phyloP scores from a whole-genome alignment of 202 grass and related monocot genomes.

The Schoenoplectus triqueter region DNA sequence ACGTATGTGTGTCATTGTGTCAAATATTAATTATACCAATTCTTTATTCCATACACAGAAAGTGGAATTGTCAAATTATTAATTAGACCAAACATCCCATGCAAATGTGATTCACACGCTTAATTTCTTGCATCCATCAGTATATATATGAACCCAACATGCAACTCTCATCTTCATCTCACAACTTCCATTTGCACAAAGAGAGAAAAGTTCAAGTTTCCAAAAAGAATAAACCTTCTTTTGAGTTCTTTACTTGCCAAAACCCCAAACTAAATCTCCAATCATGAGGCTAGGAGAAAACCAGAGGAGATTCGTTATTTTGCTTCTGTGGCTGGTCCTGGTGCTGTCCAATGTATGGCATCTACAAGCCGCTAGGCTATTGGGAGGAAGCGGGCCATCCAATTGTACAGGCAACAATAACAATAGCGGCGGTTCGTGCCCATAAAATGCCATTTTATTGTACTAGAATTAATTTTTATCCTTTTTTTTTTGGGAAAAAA shows the following conservation, averaged over 20 bases:
- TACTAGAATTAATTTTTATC: not conserved
- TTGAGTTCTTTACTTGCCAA: not conserved
- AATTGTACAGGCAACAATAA: conserved; percentile 2
- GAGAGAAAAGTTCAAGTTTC: not conserved
- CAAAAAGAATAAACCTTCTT: not conserved
- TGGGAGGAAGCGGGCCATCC: not conserved
- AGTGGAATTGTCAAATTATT: not conserved
- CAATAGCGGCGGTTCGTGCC: not conserved
- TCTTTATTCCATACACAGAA: not conserved
- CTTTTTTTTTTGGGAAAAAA: not conserved
- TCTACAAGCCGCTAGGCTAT: conserved; percentile 1
- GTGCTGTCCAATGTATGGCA: conserved; percentile 14
- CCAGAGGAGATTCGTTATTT: not conserved
- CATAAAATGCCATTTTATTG: not conserved
- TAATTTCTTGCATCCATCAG: not conserved
- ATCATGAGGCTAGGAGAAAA: conserved; percentile 23
- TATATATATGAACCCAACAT: conserved; percentile 17
- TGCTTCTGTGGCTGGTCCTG: conserved; percentile 19
- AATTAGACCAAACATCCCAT: not conserved
- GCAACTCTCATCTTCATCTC: not conserved
- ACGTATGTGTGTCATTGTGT: not conserved
- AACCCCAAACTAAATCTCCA: not conserved
- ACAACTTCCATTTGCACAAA: not conserved
- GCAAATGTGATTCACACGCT: not conserved
- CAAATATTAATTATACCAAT: not conserved